Conservation (phyloP, 768 basidiomycete species). For the Termitomyces sp. region DNA sequence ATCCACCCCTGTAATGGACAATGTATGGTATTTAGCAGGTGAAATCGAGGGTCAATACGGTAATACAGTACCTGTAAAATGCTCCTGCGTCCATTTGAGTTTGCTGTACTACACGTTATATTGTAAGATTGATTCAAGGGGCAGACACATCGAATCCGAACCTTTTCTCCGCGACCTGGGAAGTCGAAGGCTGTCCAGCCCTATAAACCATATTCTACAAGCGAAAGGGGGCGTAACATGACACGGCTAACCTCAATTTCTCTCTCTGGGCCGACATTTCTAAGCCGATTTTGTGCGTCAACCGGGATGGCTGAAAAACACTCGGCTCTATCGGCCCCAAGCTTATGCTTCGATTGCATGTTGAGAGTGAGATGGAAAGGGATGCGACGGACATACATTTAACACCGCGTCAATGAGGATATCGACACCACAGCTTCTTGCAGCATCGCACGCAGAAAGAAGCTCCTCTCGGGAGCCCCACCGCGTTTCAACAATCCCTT, state of each 20-base stretch:
- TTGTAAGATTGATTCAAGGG: not conserved
- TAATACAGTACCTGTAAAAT: slow-evolving; percentile 63
- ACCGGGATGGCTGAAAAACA: slow-evolving; percentile 67
- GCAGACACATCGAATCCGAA: slow-evolving; percentile 19
- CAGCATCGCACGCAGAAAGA: slow-evolving; percentile 61
- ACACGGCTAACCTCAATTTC: slow-evolving; percentile 57
- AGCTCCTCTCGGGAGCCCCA: slow-evolving; percentile 90
- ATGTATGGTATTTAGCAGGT: not conserved
- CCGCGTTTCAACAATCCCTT: slow-evolving; percentile 64
- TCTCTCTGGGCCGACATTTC: slow-evolving; percentile 50
- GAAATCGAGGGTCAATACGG: not conserved
- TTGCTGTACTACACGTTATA: slow-evolving; percentile 54
- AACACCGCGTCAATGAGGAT: slow-evolving; percentile 86
- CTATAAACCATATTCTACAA: slow-evolving; percentile 28
- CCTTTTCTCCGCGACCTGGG: slow-evolving; percentile 70
- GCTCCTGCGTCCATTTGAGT: slow-evolving; percentile 70
- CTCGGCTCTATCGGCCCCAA: slow-evolving; percentile 80
- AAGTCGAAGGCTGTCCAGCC: slow-evolving; percentile 89
- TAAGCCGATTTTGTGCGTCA: slow-evolving; percentile 62
- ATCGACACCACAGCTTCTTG: slow-evolving; percentile 65
- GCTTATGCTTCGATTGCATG: slow-evolving; percentile 57
- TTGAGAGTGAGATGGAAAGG: slow-evolving; percentile 7
- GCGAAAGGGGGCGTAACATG: not conserved
- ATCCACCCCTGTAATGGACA: slow-evolving; percentile 57
- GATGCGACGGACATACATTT: slow-evolving; percentile 49